Conservation (phyloP, 352 stramenopile species). For the Phytophthora megakarya region DNA sequence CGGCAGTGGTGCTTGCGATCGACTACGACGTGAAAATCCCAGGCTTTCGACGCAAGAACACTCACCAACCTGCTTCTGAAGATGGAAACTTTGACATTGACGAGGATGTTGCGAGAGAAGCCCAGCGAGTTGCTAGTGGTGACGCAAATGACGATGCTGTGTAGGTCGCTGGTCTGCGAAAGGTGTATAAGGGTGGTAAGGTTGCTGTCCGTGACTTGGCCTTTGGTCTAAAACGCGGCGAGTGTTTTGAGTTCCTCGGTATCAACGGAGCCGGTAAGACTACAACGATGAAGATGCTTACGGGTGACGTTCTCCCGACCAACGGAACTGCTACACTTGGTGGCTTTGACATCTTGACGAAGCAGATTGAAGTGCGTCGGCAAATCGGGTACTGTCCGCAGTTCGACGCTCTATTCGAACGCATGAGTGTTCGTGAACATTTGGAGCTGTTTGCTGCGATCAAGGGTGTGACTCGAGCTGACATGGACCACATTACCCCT, state of each 20-base stretch:
- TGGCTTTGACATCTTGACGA: conserved; percentile 76
- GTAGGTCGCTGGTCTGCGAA: conserved; percentile 43
- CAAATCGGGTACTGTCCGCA: conserved; percentile 94
- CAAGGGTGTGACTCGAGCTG: conserved; percentile 67
- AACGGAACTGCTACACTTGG: conserved; percentile 55
- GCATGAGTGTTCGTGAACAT: conserved; percentile 86
- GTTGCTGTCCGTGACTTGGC: conserved; percentile 79
- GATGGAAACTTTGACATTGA: too few relatives aligned
- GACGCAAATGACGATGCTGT: conserved; percentile 43
- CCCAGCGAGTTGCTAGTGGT: conserved; percentile 36
- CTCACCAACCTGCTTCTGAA: too few relatives aligned
- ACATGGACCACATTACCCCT: too few relatives aligned
- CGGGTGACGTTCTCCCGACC: conserved; percentile 76
- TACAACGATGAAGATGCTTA: conserved; percentile 97
- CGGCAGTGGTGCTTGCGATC: conserved; percentile 36
- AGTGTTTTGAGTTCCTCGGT: conserved; percentile 95
- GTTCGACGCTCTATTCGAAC: conserved; percentile 85
- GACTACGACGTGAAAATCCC: conserved; percentile 50
- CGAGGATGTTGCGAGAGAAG: conserved; percentile 46
- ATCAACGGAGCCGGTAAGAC: conserved; percentile 96
- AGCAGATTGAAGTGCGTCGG: conserved; percentile 73
- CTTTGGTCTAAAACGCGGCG: conserved; percentile 79
- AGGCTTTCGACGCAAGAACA: too few relatives aligned
- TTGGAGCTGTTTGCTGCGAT: conserved; percentile 88
- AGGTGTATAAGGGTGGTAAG: conserved; percentile 64